A percentile compares a stretch with the other conserved stretches of the same genome.
These are phyloP conservation scores for Alloascoidea hylecoeti DNA, from an alignment of 805 yeast species.

Conservation along the genomic window DNA sequence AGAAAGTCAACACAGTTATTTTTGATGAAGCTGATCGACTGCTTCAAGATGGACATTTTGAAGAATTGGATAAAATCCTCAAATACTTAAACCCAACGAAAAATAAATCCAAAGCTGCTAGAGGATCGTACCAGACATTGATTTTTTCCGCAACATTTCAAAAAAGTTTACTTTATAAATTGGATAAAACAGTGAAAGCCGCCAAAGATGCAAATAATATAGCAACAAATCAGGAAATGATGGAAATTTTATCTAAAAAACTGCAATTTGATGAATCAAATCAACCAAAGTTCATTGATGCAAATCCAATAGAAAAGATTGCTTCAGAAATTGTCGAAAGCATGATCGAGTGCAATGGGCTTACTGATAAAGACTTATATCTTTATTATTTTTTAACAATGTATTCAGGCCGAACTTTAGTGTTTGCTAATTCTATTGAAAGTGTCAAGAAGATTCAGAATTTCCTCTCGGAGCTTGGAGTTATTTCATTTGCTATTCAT, in stretches of 20 bases:
- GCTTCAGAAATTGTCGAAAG: conserved; percentile 71
- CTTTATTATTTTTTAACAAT: conserved; percentile 74
- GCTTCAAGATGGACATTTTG: conserved; percentile 92
- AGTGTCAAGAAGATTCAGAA: conserved; percentile 81
- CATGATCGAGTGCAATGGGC: conserved; percentile 70
- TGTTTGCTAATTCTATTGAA: conserved; percentile 92
- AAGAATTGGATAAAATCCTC: conserved; percentile 74
- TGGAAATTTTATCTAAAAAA: conserved; percentile 51
- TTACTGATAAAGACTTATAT: conserved; percentile 80
- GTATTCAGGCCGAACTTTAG: conserved; percentile 82
- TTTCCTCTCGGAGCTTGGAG: conserved; percentile 49
- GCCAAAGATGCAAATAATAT: conserved; percentile 9
- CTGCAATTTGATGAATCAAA: conserved; percentile 48
- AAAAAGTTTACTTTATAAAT: conserved; percentile 63
- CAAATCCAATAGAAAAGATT: conserved; percentile 73
- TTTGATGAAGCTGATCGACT: conserved; percentile 95
- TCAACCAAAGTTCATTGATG: conserved; percentile 63
- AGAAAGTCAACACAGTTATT: conserved; percentile 37
- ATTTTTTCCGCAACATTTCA: conserved; percentile 95
- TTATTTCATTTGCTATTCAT: conserved; percentile 65
- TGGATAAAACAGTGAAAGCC: conserved; percentile 27
- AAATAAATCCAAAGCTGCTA: not conserved
- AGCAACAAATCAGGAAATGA: conserved; percentile 34
- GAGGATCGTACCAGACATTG: conserved; percentile 61
- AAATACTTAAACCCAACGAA: conserved; percentile 32